Evolutionary conservation across 306 rosid genomes (phyloP), one percentile per base, ranked within the genome.

Genomic region (Vicia sativa): DNA sequence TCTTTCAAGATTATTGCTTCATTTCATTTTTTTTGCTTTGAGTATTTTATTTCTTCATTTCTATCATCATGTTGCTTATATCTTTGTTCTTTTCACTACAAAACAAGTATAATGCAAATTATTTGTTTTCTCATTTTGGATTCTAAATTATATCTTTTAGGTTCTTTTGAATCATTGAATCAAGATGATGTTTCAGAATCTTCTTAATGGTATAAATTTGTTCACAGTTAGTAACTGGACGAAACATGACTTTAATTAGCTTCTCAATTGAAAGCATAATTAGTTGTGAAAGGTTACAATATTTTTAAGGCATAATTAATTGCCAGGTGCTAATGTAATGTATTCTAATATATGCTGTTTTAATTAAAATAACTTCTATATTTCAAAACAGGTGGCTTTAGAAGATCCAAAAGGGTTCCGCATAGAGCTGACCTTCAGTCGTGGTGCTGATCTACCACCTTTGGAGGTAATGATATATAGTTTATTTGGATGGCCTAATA

Each of bases 361-460:
- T 41, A 38, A 76, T 50, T 25, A 7, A 13, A 13, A 26, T 59
- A 26, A 57, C 21, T 74, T 41, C 50, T 67, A 59, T 48, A 67
- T 79, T 67, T 67, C 63, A 46, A 77, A 78, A 79, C 90, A 92
- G 98, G 92, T 90, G 45, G 79, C 88, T 64, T 68, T 90, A 64
- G 96, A 92, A 83, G 96, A 92, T 78, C 92, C 98, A 41, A 87
- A 87, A 80, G 80, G 85, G 83, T 92, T 83, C 74, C 95, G 96
- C 23, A 72, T 92, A 39, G 98, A 92, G 77, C 65, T 92, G 85
- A 85, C 98, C n/a, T 92, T 92, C 62, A 92, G 98, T 82, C 92
- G 96, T 15, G 98, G 98, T 62, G 96, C 98, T 58, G 98, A 90
- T 80, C 79, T 92, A 57, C 90, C 96, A 38, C 98, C 98, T 23